Evolutionary conservation across 768 basidiomycete genomes (phyloP).

Genomic region (Russula abietina): DNA sequence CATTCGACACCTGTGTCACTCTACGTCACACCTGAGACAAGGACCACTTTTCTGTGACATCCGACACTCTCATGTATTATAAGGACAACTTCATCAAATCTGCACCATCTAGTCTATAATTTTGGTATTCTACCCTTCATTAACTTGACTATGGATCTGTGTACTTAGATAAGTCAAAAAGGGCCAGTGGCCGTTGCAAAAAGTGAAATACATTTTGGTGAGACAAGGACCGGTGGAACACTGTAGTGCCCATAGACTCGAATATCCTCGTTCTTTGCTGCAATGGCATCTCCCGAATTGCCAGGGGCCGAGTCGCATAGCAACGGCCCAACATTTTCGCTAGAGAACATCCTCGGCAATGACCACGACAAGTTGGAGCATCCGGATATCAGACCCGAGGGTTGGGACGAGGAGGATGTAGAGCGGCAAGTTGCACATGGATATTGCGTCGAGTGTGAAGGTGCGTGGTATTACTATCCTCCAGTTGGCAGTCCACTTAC

Average conservation of each 20-base stretch:
- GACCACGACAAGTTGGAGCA: conserved; percentile 61
- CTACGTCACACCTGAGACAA: no score
- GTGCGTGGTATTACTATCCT: conserved; percentile 36
- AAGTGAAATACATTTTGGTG: no score
- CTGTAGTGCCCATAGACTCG: neutral
- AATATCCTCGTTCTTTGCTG: conserved; percentile 9
- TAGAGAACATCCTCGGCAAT: conserved; percentile 63
- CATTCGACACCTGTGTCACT: no score
- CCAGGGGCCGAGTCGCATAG: conserved; percentile 10
- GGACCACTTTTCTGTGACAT: no score
- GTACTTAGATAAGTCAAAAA: no score
- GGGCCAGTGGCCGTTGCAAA: no score
- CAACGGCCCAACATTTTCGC: conserved; percentile 40
- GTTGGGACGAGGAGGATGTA: conserved; percentile 63
- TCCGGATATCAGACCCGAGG: conserved; percentile 41
- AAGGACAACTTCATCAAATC: no score
- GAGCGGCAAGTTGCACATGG: conserved; percentile 49
- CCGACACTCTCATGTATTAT: no score
- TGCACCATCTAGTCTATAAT: no score
- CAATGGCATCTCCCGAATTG: conserved; percentile 12
- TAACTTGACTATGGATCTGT: no score
- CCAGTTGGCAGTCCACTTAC: neutral
- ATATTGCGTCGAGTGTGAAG: conserved; percentile 82
- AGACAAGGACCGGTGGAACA: no score
- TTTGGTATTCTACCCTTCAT: no score